Evolutionary conservation across 1,284 basidiomycete genomes (phyloP).

Genomic region (Trichosporon ovoides): DNA sequence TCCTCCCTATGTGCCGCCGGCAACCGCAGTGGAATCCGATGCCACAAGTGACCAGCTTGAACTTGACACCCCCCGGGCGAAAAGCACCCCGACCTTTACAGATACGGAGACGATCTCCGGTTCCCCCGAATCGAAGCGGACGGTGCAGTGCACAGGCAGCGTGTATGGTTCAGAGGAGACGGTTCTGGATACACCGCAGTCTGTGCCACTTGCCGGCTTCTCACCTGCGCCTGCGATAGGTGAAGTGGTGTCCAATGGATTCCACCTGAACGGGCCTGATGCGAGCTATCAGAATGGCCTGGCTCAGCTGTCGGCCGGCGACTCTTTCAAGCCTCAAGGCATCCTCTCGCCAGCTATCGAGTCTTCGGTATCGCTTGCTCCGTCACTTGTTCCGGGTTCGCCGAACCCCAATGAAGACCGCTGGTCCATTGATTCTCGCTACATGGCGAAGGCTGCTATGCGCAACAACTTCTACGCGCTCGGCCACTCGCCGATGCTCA

Average conservation of each 20-base stretch:
- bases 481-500: slow-evolving; percentile 16
- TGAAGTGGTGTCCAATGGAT: neutral
- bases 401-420: slow-evolving; percentile 12
- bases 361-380: neutral
- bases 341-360: neutral
- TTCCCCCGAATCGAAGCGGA: neutral
- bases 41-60: neutral
- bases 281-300: neutral
- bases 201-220: neutral
- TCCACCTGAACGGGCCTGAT: neutral
- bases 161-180: slow-evolving; percentile 12
- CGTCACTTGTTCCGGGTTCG: slow-evolving; percentile 3
- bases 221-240: neutral
- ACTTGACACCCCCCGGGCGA: neutral
- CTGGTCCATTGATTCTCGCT: slow-evolving; percentile 11
- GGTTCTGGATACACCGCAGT: slow-evolving; percentile 13
- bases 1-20: neutral
- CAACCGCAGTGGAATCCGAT: neutral
- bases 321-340: neutral
- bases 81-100: neutral
- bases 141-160: neutral
- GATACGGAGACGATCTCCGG: neutral
- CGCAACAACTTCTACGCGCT: slow-evolving; percentile 16
- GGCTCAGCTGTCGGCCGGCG: neutral
- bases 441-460: neutral